Evolutionary conservation across 2,329 filamentous ascomycete genomes (phyloP).

Genomic region (Claviceps sp.): DNA sequence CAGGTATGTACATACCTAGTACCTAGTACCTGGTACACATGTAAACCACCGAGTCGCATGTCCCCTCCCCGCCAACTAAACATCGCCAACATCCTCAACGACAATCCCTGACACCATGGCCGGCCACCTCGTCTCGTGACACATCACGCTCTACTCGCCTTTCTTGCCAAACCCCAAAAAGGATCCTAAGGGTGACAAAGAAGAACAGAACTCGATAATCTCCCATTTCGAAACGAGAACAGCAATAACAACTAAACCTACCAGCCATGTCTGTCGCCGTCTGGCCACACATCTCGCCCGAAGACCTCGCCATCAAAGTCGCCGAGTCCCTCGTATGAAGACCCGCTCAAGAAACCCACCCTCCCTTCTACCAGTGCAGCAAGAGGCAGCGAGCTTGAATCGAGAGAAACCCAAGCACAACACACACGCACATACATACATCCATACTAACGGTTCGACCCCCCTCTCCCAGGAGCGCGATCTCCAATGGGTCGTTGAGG

Average conservation of each 20-base stretch:
- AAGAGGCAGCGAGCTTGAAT: not conserved
- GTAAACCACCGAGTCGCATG: no score
- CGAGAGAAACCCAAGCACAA: not conserved
- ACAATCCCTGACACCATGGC: no score
- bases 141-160: no score
- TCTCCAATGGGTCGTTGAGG: constrained; percentile 39
- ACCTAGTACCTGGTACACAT: no score
- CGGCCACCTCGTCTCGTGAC: no score
- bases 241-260: not conserved
- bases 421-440: not conserved
- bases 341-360: not conserved
- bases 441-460: not conserved
- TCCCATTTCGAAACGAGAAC: not conserved
- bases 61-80: no score
- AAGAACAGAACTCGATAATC: not conserved
- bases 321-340: constrained; percentile 36
- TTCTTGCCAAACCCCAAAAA: no score
- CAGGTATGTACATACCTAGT: no score
- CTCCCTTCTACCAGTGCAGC: not conserved
- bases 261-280: constrained; percentile 41
- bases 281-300: constrained; percentile 40
- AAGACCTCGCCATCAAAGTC: constrained; percentile 35
- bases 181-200: no score
- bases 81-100: no score
- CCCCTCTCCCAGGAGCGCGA: constrained; percentile 30